A percentile compares a stretch with the other conserved stretches of the same genome.
Conservation (phyloP, 2,329 filamentous ascomycete species). For the Zymoseptoria crescenta region DNA sequence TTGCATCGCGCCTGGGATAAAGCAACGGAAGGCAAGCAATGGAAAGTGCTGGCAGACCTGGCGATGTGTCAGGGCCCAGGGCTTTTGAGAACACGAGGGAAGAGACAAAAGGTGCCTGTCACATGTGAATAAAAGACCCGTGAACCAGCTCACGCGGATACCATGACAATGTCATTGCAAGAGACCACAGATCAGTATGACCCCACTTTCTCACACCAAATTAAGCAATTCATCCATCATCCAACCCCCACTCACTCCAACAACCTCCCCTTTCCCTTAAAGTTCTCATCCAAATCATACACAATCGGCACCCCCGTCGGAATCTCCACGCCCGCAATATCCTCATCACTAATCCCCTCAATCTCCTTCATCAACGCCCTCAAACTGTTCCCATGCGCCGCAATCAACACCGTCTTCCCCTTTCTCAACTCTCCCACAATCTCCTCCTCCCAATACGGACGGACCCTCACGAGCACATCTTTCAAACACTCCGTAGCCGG, state of each 20-base stretch:
- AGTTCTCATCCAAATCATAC: slow-evolving; percentile 9
- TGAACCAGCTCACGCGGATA: no score
- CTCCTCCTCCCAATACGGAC: slow-evolving; percentile 8
- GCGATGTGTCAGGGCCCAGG: no score
- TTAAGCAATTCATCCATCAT: background rate
- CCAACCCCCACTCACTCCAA: background rate
- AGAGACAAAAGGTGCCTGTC: background rate
- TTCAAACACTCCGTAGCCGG: slow-evolving; percentile 12
- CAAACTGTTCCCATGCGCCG: slow-evolving; percentile 9
- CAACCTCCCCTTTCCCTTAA: slow-evolving; percentile 1
- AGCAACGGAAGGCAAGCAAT: no score
- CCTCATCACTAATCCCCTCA: slow-evolving; percentile 8
- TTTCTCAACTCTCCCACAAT: slow-evolving; percentile 5
- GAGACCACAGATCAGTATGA: background rate
- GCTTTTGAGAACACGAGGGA: background rate
- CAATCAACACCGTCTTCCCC: slow-evolving; percentile 8
- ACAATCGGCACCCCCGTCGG: slow-evolving; percentile 10
- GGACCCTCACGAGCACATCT: slow-evolving; percentile 6
- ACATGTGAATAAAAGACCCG: no score
- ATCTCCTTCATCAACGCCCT: slow-evolving; percentile 10
- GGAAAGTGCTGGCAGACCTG: background rate
- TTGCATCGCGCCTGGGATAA: no score
- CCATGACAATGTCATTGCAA: background rate
- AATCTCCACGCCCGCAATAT: slow-evolving; percentile 10
- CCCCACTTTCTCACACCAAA: background rate